Evolutionary conservation across 495 filamentous ascomycete genomes (phyloP).

Genomic region (Talaromyces proteolyticus): DNA sequence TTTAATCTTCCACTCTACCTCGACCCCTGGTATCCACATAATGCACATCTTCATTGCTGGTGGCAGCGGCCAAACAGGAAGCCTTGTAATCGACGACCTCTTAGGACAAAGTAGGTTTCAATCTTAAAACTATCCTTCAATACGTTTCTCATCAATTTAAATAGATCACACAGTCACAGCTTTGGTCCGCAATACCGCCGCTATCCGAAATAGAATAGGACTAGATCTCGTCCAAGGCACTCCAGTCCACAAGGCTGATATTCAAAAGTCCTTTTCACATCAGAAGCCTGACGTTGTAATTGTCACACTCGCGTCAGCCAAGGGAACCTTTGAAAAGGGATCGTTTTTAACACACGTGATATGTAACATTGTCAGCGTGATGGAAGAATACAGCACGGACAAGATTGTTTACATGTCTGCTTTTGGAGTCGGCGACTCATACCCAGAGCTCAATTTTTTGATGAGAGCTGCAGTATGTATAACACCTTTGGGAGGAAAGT

Average conservation of each 20-base stretch:
- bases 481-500: conserved; percentile 21
- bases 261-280: conserved; percentile 24
- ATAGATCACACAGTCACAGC: conserved; percentile 33
- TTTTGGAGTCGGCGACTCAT: conserved; percentile 29
- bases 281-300: conserved; percentile 23
- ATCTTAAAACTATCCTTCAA: too few species aligned
- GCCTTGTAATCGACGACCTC: conserved; percentile 28
- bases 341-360: conserved; percentile 18
- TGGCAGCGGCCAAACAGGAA: conserved; percentile 36
- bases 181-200: conserved; percentile 29
- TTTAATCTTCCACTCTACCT: too few species aligned
- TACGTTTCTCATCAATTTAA: too few species aligned
- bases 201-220: conserved; percentile 15
- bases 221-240: conserved; percentile 31
- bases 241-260: conserved; percentile 25
- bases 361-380: conserved; percentile 25
- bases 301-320: conserved; percentile 24
- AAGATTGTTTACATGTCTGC: conserved; percentile 32
- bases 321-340: conserved; percentile 17
- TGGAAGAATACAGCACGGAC: conserved; percentile 25
- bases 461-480: conserved; percentile 25
- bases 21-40: too few species aligned
- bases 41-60: conserved; percentile 41
- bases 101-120: background rate
- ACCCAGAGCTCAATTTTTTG: conserved; percentile 19